Base-by-base conservation (phyloP, 305 asterid genomes). In the Fraxinus nigra region DNA sequence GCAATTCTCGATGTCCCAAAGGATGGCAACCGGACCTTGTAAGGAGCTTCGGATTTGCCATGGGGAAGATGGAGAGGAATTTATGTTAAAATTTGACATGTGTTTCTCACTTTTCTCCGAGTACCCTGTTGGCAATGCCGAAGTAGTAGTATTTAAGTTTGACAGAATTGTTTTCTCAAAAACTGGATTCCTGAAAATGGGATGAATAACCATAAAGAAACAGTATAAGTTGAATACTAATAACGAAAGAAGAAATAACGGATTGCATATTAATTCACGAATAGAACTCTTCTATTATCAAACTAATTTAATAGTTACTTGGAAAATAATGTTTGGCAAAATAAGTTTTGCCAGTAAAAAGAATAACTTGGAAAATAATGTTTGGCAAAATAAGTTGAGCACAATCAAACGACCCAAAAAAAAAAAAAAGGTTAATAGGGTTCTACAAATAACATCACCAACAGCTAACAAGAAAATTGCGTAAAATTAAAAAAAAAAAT, bases 1-100 rank as follows among this genome's bases (percentile, higher is more conserved):
- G 76, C 99, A 96, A 88, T 96, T 96, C 84, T 96, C 98, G 0
- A 96, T 96, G 92, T 96, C 99, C 99, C 99, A 96, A 75, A 94
- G 96, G 77, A 96, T 90, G 4, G 92, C 94, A 75, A 94, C 93
- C 0, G 91, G 93, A 75, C 97, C 97, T 8, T 86, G 87, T 46
- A 82, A 78, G 28, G 86, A 80, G 67, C 75, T 81, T 61, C 76
- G 65, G 74, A 5, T 78, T 77, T 86, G 91, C 83, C 69, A 89
- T 30, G 77, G 26, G 32, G 80, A 83, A 77, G 84, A 83, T 37
- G 32, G 75, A 28, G 80, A 46, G 33, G 87, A 82, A 73, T 82
- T 83, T 34, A 76, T 16, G 72, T 79, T 88, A 24, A 89, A 73
- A 85, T n/a, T 86, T 40, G 85, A 76, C 82, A 82, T 34, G 67